Conservation (phyloP, 306 rosid genomes). For the Astragalus membranaceus region DNA sequence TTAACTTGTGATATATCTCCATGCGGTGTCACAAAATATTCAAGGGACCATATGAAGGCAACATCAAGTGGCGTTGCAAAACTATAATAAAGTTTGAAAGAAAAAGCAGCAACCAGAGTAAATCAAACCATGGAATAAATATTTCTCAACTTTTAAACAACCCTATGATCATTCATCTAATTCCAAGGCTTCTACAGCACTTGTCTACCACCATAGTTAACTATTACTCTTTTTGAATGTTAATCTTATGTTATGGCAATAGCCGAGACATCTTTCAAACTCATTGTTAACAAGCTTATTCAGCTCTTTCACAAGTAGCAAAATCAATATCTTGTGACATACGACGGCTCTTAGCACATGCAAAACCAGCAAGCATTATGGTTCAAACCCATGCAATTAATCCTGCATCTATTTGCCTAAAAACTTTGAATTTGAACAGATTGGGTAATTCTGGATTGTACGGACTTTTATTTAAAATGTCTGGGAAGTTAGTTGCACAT, state of each 20-base stretch:
- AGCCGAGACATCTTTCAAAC: constrained; percentile 6
- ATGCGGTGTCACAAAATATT: background rate
- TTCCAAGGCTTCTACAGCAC: background rate
- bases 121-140: background rate
- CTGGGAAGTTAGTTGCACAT: background rate
- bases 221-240: background rate
- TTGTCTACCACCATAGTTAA: constrained; percentile 4
- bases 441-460: background rate
- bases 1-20: background rate
- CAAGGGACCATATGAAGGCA: background rate
- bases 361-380: background rate
- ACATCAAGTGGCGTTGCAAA: background rate
- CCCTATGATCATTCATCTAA: background rate
- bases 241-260: background rate
- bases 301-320: background rate
- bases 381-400: background rate
- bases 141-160: constrained; percentile 17
- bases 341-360: background rate
- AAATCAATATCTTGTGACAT: background rate
- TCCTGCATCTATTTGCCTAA: background rate
- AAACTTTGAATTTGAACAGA: background rate
- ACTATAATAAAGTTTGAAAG: background rate
- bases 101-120: background rate
- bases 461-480: background rate
- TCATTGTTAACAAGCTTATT: background rate